A percentile compares a stretch with the other conserved stretches of the same genome.
Conservation (phyloP, 306 rosid genomes). For the Prunus davidiana region DNA sequence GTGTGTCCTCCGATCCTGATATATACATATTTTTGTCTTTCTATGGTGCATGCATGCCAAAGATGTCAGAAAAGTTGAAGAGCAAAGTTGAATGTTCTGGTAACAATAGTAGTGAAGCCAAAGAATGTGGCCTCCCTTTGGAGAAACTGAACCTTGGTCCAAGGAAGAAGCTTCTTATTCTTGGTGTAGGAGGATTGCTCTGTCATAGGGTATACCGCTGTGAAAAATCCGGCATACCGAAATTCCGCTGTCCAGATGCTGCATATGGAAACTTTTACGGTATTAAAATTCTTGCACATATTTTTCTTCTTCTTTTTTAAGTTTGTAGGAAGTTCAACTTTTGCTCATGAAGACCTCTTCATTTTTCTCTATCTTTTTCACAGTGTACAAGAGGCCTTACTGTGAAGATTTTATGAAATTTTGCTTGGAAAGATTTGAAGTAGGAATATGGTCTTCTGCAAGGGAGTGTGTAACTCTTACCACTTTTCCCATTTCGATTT, state of each 20-base stretch:
- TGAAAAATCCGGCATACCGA: not conserved
- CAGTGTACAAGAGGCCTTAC: constrained; percentile 34
- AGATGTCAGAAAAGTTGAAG: not conserved
- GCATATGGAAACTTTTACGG: constrained; percentile 21
- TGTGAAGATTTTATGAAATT: constrained; percentile 36
- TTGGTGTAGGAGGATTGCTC: constrained; percentile 33
- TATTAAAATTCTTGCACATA: not conserved
- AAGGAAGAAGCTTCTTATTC: constrained; percentile 36
- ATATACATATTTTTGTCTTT: too few species aligned
- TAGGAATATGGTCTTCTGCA: constrained; percentile 48
- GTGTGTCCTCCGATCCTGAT: too few species aligned
- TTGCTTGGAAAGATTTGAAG: constrained; percentile 41
- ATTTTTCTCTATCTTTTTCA: not conserved
- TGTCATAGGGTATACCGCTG: constrained; percentile 24
- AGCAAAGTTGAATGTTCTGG: not conserved
- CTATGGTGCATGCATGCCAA: not conserved
- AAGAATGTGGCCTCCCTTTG: not conserved
- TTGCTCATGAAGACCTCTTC: too few species aligned
- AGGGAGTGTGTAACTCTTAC: constrained; percentile 18
- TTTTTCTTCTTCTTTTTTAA: too few species aligned
- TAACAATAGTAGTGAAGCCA: not conserved
- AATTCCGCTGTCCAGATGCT: constrained; percentile 5
- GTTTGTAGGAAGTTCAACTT: too few species aligned
- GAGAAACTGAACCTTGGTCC: constrained; percentile 23
- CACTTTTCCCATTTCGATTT: not conserved